phyloP scores from a whole-genome alignment of 345 rosid genomes.

The Carallia brachiata region DNA sequence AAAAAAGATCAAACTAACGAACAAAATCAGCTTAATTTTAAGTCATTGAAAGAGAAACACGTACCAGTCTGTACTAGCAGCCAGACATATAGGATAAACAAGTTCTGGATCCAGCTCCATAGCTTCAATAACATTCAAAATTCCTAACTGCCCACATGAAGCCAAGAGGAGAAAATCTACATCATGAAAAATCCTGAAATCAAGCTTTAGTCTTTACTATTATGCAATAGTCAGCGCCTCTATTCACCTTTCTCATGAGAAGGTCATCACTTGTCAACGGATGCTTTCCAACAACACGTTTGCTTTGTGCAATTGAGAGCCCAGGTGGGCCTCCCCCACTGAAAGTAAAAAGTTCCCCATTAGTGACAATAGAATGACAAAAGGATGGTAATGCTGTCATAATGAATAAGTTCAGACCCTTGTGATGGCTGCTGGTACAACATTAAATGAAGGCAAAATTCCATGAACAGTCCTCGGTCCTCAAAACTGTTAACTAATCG shows the following conservation, averaged over 20 bases:
- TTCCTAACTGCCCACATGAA: conserved; percentile 57
- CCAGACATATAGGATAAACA: conserved; percentile 73
- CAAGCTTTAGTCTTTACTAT: background rate
- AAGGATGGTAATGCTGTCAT: conserved; percentile 2
- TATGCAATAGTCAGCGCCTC: conserved; percentile 17
- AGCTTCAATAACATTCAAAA: conserved; percentile 79
- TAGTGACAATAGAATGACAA: conserved; percentile 12
- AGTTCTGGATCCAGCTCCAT: conserved; percentile 73
- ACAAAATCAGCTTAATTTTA: background rate
- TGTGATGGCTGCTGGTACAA: conserved; percentile 71
- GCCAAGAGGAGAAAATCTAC: conserved; percentile 16
- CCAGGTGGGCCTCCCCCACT: conserved; percentile 87
- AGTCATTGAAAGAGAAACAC: conserved; percentile 13
- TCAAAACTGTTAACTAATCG: conserved; percentile 41
- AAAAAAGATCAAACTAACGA: conserved; percentile 11
- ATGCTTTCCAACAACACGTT: conserved; percentile 68
- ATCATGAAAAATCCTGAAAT: background rate
- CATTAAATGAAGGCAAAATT: conserved; percentile 73
- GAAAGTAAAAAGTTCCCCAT: conserved; percentile 28
- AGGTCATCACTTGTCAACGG: conserved; percentile 64
- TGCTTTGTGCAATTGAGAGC: conserved; percentile 77
- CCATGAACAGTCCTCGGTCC: conserved; percentile 70
- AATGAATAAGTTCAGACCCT: conserved; percentile 51
- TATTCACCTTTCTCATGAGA: conserved; percentile 66
- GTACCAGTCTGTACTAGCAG: conserved; percentile 79